These are phyloP conservation scores for Schizosaccharomyces pombe DNA, from an alignment of 805 yeast genomes.

Conservation along the genomic window DNA sequence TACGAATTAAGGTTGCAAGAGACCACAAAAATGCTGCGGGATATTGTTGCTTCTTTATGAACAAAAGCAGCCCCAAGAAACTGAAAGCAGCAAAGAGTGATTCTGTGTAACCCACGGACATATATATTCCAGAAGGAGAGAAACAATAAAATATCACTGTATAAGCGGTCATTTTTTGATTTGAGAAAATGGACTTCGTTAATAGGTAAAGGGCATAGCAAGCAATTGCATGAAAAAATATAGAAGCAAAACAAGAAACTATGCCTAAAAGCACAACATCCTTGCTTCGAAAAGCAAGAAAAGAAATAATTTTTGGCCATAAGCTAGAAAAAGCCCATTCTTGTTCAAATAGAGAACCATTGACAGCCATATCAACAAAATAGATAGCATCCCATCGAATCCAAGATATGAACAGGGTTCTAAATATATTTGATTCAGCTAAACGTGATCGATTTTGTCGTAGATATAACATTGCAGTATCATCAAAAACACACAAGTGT, in stretches of 20 bases:
- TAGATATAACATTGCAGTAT: not conserved
- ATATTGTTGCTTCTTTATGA: constrained; percentile 15
- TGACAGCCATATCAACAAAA: constrained; percentile 32
- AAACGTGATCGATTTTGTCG: not conserved
- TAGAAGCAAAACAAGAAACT: not conserved
- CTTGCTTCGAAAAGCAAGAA: not conserved
- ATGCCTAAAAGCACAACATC: not conserved
- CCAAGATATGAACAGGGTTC: not conserved
- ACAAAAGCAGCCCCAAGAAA: constrained; percentile 29
- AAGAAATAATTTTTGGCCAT: constrained; percentile 25
- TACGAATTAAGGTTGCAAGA: not conserved
- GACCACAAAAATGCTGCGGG: not conserved
- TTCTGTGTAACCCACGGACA: constrained; percentile 57
- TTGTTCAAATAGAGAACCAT: constrained; percentile 48
- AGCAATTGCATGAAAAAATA: not conserved
- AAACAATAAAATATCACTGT: constrained; percentile 26
- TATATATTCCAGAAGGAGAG: constrained; percentile 65
- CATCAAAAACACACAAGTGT: not conserved
- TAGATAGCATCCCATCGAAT: constrained; percentile 62
- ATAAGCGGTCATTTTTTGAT: constrained; percentile 7
- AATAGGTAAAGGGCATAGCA: not conserved
- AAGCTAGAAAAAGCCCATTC: constrained; percentile 69
- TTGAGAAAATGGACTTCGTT: not conserved
- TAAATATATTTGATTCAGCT: not conserved
- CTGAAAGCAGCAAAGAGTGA: constrained; percentile 39